A percentile compares a stretch with the other conserved stretches of the same genome.
These are phyloP conservation scores for Fusarium sp. DNA, from an alignment of 2,329 filamentous ascomycete genomes.

Conservation along the genomic window DNA sequence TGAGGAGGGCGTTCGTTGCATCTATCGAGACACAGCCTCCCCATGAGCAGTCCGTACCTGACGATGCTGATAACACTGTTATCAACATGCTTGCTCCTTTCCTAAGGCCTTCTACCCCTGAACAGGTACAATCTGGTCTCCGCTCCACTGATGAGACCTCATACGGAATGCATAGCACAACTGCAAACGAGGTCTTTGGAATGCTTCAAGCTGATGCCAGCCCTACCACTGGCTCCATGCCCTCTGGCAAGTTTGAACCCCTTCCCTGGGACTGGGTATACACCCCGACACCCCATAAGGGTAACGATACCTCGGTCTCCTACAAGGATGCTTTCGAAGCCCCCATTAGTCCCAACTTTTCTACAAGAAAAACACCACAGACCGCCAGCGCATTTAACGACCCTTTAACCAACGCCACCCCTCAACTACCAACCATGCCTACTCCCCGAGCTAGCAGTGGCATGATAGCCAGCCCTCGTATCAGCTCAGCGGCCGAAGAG, in stretches of 20 bases:
- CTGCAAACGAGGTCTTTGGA: slow-evolving; percentile 61
- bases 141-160: slow-evolving; percentile 54
- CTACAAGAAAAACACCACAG: slow-evolving; percentile 29
- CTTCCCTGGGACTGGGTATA: slow-evolving; percentile 64
- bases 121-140: slow-evolving; percentile 44
- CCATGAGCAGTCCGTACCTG: slow-evolving; percentile 27
- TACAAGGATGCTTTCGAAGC: slow-evolving; percentile 43
- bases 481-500: slow-evolving; percentile 39
- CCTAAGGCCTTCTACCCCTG: slow-evolving; percentile 56
- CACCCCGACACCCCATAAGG: slow-evolving; percentile 46
- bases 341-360: slow-evolving; percentile 37
- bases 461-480: slow-evolving; percentile 31
- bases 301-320: slow-evolving; percentile 29
- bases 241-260: slow-evolving; percentile 47
- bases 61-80: slow-evolving; percentile 52
- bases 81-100: slow-evolving; percentile 61
- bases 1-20: slow-evolving; percentile 1
- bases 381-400: slow-evolving; percentile 41
- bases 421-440: slow-evolving; percentile 19
- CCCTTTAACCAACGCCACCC: slow-evolving; percentile 45
- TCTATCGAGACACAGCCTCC: slow-evolving; percentile 15
- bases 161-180: slow-evolving; percentile 64
- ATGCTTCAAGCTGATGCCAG: slow-evolving; percentile 48
- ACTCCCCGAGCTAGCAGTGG: slow-evolving; percentile 19
- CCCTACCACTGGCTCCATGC: slow-evolving; percentile 41